These are phyloP conservation scores for Arthroderma sp. DNA, from an alignment of 2,329 filamentous ascomycete species.

Conservation along the genomic window DNA sequence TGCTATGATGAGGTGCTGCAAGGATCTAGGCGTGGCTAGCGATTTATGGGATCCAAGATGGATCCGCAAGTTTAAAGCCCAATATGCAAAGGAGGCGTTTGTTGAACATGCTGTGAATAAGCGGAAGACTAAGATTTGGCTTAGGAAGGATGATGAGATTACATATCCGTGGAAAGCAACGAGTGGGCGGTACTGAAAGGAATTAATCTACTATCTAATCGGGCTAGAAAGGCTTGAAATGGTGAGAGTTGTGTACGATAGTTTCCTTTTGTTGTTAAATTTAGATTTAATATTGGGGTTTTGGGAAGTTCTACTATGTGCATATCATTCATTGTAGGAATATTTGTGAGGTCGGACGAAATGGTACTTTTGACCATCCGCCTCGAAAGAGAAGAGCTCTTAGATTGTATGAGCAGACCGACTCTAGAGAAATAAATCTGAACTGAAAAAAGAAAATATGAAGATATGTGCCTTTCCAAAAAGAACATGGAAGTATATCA, in stretches of 20 bases:
- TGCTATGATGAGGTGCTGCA: conserved; percentile 94
- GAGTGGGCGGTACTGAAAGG: conserved; percentile 20
- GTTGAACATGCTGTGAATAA: conserved; percentile 79
- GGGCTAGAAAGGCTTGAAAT: neutral
- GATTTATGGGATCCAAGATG: conserved; percentile 95
- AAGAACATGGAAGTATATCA: too few relatives aligned
- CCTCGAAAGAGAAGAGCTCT: too few relatives aligned
- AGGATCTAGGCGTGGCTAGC: conserved; percentile 85
- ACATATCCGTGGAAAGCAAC: conserved; percentile 45
- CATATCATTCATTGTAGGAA: neutral
- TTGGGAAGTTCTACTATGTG: neutral
- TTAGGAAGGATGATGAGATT: conserved; percentile 68
- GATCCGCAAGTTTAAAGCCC: conserved; percentile 67
- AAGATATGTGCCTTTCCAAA: too few relatives aligned
- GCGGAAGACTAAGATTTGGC: conserved; percentile 78
- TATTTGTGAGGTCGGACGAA: neutral
- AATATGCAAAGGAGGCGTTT: conserved; percentile 66
- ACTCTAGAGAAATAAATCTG: too few relatives aligned
- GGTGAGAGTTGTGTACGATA: neutral
- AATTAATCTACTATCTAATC: neutral
- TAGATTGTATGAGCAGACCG: too few relatives aligned
- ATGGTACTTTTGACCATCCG: neutral
- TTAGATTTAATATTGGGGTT: neutral
- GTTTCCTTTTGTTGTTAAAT: neutral
- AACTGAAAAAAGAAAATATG: too few relatives aligned